Percentiles rank a stretch among this genome's conserved stretches.
Evolutionary conservation across 2,329 filamentous ascomycete species (phyloP).

Genomic region (Ilyonectria mors-panacis): DNA sequence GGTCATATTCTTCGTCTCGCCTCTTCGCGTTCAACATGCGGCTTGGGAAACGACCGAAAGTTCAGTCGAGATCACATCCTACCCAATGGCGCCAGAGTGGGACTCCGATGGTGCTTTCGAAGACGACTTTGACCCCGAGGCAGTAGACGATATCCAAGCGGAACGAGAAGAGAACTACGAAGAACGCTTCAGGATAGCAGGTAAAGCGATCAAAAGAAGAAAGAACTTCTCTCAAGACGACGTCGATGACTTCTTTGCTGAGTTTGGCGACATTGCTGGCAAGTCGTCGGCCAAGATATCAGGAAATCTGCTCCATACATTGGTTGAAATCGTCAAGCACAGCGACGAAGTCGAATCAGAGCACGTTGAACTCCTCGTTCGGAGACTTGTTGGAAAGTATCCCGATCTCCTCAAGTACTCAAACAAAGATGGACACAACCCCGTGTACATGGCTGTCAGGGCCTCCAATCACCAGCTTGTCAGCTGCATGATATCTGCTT

Average conservation of each 20-base stretch:
- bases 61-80: background rate
- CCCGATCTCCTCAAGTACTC: background rate
- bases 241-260: background rate
- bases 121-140: background rate
- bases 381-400: background rate
- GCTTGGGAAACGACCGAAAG: background rate
- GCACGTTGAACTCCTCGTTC: background rate
- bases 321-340: conserved; percentile 8
- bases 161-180: conserved; percentile 2
- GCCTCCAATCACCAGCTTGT: background rate
- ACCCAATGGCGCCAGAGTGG: conserved; percentile 3
- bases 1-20: background rate
- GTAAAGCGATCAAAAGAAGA: conserved; percentile 6
- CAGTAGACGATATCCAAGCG: background rate
- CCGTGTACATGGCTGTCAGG: background rate
- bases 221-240: conserved; percentile 6
- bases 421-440: conserved; percentile 14
- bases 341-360: background rate
- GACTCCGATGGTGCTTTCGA: background rate
- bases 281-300: background rate
- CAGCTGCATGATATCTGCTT: conserved; percentile 3
- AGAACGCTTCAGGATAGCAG: conserved; percentile 7
- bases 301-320: conserved; percentile 7
- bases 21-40: background rate
- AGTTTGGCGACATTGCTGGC: background rate